phyloP scores from a whole-genome alignment of 371 early-diverging fungal species.

The Basidiobolus meristosporus region DNA sequence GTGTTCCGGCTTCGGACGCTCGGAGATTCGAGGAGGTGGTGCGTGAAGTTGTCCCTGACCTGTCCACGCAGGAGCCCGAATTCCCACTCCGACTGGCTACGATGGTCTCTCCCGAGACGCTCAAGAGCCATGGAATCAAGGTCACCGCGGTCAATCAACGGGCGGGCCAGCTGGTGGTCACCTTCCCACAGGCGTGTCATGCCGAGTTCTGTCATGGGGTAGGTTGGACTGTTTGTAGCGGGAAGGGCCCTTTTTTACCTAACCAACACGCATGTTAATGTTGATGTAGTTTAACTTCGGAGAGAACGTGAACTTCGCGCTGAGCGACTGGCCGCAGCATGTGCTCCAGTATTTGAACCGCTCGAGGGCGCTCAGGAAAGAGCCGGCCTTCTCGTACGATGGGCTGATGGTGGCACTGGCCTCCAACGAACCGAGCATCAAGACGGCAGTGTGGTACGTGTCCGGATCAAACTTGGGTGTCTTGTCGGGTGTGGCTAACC shows the following conservation, averaged over 20 bases:
- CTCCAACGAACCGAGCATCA: background rate
- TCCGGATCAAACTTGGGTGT: background rate
- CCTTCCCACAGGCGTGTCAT: constrained; percentile 88
- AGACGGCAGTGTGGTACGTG: background rate
- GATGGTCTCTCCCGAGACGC: constrained; percentile 57
- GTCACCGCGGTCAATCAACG: constrained; percentile 72
- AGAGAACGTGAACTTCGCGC: constrained; percentile 93
- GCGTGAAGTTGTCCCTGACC: constrained; percentile 59
- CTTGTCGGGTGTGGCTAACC: background rate
- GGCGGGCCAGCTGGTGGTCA: constrained; percentile 84
- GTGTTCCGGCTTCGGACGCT: constrained; percentile 68
- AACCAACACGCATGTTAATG: background rate
- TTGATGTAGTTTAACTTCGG: constrained; percentile 75
- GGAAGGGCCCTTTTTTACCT: background rate
- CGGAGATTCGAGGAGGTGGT: constrained; percentile 66
- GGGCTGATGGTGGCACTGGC: constrained; percentile 42
- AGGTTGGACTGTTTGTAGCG: constrained; percentile 4
- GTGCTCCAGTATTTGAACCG: constrained; percentile 57
- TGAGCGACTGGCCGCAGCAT: constrained; percentile 72
- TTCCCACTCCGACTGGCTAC: constrained; percentile 80
- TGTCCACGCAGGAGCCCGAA: constrained; percentile 81
- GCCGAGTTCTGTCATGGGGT: constrained; percentile 92
- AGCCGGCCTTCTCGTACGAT: constrained; percentile 87
- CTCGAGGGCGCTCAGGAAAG: constrained; percentile 54
- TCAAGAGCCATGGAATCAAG: constrained; percentile 44